Conservation (phyloP, 2,329 filamentous ascomycete species). For the Colletotrichum sp. region DNA sequence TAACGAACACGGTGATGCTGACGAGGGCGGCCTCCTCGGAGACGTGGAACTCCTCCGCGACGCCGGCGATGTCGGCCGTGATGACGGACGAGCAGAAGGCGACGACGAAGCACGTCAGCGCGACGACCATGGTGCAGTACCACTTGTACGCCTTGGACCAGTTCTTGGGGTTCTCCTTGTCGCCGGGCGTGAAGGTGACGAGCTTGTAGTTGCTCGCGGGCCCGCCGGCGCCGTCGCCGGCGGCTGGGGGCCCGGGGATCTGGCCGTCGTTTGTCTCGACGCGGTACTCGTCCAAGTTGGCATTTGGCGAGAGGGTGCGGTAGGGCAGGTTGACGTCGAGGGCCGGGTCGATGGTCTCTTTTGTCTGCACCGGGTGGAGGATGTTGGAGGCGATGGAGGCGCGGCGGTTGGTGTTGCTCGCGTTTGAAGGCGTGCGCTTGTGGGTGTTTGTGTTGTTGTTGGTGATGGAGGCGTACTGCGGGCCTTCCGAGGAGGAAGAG, state of each 20-base stretch:
- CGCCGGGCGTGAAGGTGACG: slow-evolving; percentile 69
- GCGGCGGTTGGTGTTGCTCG: slow-evolving; percentile 3
- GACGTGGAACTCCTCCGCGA: slow-evolving; percentile 67
- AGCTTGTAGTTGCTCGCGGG: slow-evolving; percentile 49
- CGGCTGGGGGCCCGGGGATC: slow-evolving; percentile 52
- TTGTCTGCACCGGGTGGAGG: slow-evolving; percentile 26
- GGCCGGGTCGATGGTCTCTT: slow-evolving; percentile 42
- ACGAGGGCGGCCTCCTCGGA: slow-evolving; percentile 76
- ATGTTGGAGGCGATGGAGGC: slow-evolving; percentile 26
- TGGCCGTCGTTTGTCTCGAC: slow-evolving; percentile 65
- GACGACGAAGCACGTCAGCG: slow-evolving; percentile 76
- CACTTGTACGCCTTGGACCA: slow-evolving; percentile 81
- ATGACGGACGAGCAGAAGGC: slow-evolving; percentile 76
- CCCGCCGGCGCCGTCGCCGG: background rate
- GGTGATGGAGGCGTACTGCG: slow-evolving; percentile 6
- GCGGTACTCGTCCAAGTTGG: slow-evolving; percentile 72
- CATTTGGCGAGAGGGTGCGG: slow-evolving; percentile 63
- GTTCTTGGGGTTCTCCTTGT: slow-evolving; percentile 84
- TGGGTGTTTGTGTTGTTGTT: background rate
- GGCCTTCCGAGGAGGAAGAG: background rate
- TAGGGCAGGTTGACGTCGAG: slow-evolving; percentile 66
- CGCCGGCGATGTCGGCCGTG: slow-evolving; percentile 74
- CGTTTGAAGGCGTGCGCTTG: background rate
- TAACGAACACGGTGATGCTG: slow-evolving; percentile 76
- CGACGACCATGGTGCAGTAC: slow-evolving; percentile 86